These are phyloP conservation scores for Hawksworthiomyces lignivorus DNA, from an alignment of 2,329 filamentous ascomycete species.

Conservation along the genomic window DNA sequence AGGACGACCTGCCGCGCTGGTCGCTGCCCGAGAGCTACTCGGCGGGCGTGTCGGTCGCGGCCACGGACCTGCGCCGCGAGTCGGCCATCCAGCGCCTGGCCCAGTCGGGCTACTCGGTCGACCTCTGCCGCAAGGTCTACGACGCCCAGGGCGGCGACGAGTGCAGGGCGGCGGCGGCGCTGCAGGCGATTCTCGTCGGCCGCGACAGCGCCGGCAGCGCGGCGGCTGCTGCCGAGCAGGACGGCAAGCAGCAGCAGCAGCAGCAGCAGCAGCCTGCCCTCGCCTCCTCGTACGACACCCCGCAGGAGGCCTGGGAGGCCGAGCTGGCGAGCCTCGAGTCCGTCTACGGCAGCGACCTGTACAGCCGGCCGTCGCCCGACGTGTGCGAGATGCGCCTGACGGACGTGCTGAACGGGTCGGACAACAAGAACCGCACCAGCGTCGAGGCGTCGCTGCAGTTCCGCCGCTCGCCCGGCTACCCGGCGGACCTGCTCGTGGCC, in stretches of 20 bases:
- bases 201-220: conserved; percentile 3
- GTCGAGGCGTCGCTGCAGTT: conserved; percentile 53
- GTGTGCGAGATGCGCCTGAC: conserved; percentile 65
- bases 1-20: conserved; percentile 92
- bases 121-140: conserved; percentile 73
- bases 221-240: conserved; percentile 7
- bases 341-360: conserved; percentile 68
- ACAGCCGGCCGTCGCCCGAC: conserved; percentile 49
- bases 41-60: conserved; percentile 80
- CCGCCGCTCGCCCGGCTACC: conserved; percentile 67
- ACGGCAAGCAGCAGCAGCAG: conserved; percentile 15
- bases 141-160: conserved; percentile 67
- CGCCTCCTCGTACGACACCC: conserved; percentile 30
- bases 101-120: conserved; percentile 73
- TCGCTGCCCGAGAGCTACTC: conserved; percentile 86
- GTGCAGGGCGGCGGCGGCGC: conserved; percentile 63
- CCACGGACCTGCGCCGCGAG: conserved; percentile 73
- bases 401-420: conserved; percentile 41
- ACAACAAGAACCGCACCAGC: conserved; percentile 17
- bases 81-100: conserved; percentile 74
- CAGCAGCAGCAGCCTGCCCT: too few relatives aligned
- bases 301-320: conserved; percentile 69
- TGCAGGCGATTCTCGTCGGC: conserved; percentile 63
- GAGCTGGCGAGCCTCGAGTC: conserved; percentile 78
- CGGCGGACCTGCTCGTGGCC: conserved; percentile 59